Conservation (phyloP, 2,329 filamentous ascomycete genomes). For the Colletotrichum falcatum region DNA sequence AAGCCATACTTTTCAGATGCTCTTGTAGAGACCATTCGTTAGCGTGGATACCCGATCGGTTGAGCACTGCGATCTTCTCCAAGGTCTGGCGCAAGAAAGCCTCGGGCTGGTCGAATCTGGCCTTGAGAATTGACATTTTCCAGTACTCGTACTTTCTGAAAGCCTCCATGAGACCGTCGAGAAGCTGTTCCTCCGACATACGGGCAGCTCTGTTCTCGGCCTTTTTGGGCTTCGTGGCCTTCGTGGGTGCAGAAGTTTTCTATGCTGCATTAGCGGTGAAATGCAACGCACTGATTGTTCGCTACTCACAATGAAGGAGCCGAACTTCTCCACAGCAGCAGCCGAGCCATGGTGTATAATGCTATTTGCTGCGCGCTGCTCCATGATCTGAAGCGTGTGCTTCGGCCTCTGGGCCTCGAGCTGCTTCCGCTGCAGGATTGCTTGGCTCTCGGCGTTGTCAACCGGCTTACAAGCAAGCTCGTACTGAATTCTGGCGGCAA, state of each 20-base stretch:
- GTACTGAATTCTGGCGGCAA: slow-evolving; percentile 78
- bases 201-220: slow-evolving; percentile 87
- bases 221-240: slow-evolving; percentile 68
- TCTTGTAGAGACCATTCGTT: slow-evolving; percentile 86
- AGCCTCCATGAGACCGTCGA: slow-evolving; percentile 85
- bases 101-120: slow-evolving; percentile 83
- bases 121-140: slow-evolving; percentile 52
- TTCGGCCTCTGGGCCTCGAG: slow-evolving; percentile 63
- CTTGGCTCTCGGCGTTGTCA: slow-evolving; percentile 55
- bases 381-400: slow-evolving; percentile 62
- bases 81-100: slow-evolving; percentile 90
- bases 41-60: slow-evolving; percentile 86
- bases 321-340: slow-evolving; percentile 59
- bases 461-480: slow-evolving; percentile 69
- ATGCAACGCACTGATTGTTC: slow-evolving; percentile 15
- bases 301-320: slow-evolving; percentile 68
- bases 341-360: slow-evolving; percentile 71
- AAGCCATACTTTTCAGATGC: slow-evolving; percentile 54
- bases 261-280: slow-evolving; percentile 46
- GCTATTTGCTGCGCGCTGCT: slow-evolving; percentile 61
- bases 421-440: slow-evolving; percentile 51
- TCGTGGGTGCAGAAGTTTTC: slow-evolving; percentile 62
- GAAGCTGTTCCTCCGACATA: slow-evolving; percentile 87
- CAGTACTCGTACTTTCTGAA: slow-evolving; percentile 93
- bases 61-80: slow-evolving; percentile 83